Evolutionary conservation across 1,284 basidiomycete species (phyloP), one percentile per base, ranked within the genome.

Genomic region (Anthracocystis walkeri): DNA sequence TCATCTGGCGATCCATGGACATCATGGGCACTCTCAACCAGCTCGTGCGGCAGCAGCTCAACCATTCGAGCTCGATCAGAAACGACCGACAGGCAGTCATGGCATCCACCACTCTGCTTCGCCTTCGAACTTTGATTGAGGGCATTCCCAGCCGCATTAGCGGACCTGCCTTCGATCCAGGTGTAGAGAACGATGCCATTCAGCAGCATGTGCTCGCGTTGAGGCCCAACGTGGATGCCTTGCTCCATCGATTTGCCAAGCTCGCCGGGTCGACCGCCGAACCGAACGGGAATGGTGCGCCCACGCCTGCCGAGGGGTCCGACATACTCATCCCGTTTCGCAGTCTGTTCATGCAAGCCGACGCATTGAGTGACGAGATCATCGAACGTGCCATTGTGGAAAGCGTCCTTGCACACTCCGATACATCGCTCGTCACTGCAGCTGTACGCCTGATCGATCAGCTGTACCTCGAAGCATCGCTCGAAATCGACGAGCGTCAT

Each of bases 1-100:
- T 61, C 27, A 44, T 75, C 8, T 75, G 73, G 73, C 31, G 68
- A 25, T 64, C 64, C 8, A 71, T 75, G 68, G 73, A 75, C 50
- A 71, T 71, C 50, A 65, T 75, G 67, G 62, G 58, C 42, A 75
- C 73, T 5, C 52, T 75, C 45, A 71, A 68, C n/a, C 64, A 68
- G 52, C 68, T 75, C 35, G 73, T 75, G 12, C 73, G 73, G 1
- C 73, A 68, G 61, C 73, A 75, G 41, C 61, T 75, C 60, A 75
- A 75, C 38, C 73, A 75, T 31, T 67, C 73, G 3, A 75, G 73
- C 38, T 75, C 73, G 31, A 46, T 67, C 7, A 50, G 73, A 7
- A 65, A 75, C 52, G 73, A 71, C 27, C 46, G 64, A 1, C 73
- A 71, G 55, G 73, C 73, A 7, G 68, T 75, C 20, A 71, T 75